These are phyloP conservation scores for Rubia yunnanensis DNA, from an alignment of 257 asterid genomes.

Conservation along the genomic window DNA sequence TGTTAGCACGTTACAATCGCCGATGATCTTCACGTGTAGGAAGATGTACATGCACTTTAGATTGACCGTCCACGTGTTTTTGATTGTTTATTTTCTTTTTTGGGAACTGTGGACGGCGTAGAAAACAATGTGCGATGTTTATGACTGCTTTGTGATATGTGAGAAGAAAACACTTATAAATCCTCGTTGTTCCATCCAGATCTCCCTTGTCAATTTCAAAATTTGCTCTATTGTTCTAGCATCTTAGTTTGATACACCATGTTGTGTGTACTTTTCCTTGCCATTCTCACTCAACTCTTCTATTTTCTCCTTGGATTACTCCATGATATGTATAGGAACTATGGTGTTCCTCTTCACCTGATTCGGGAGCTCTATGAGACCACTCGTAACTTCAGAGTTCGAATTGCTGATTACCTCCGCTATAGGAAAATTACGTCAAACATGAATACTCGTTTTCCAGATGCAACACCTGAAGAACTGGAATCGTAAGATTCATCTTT, in stretches of 20 bases:
- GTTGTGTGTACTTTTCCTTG: neutral
- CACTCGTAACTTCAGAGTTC: conserved; percentile 78
- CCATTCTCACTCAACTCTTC: neutral
- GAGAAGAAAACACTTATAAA: neutral
- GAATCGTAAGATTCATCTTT: conserved; percentile 40
- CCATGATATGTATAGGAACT: conserved; percentile 44
- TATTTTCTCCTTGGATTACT: neutral
- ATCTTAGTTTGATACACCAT: neutral
- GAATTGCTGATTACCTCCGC: conserved; percentile 88
- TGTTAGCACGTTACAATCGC: neutral
- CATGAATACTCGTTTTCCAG: conserved; percentile 94
- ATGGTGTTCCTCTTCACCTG: conserved; percentile 95
- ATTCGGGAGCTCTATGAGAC: conserved; percentile 96
- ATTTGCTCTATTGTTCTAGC: neutral
- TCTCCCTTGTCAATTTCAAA: neutral
- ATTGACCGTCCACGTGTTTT: neutral
- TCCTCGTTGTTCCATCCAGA: neutral
- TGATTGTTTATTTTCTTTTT: neutral
- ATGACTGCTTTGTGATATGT: neutral
- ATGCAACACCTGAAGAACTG: conserved; percentile 93
- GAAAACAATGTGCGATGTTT: neutral
- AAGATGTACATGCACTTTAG: neutral
- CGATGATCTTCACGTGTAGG: neutral
- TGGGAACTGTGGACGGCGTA: neutral
- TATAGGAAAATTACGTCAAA: conserved; percentile 88